Conservation (phyloP, 176 grass and related monocot species). For the Zea mays region Zm-B73-REFERENCE-NAM-5.0 NC_050105.1:150091001-150091500, state of each 20-base stretch:
- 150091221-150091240: slow-evolving; percentile 70
- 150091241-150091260: slow-evolving; percentile 61
- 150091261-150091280: slow-evolving; percentile 60
- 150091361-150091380: too few relatives aligned
- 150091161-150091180: neutral
- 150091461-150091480: slow-evolving; percentile 8
- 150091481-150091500: neutral
- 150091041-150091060: slow-evolving; percentile 59
- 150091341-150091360: too few relatives aligned
- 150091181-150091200: neutral
- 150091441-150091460: neutral
- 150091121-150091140: neutral
- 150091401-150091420: neutral
- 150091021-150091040: slow-evolving; percentile 63
- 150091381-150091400: too few relatives aligned
- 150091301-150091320: neutral
- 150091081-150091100: slow-evolving; percentile 66
- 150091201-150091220: slow-evolving; percentile 78
- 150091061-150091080: slow-evolving; percentile 65
- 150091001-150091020: slow-evolving; percentile 69
- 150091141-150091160: neutral
- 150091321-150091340: too few relatives aligned
- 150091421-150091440: slow-evolving; percentile 11
- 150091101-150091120: slow-evolving; percentile 57
- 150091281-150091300: slow-evolving; percentile 27